These are phyloP conservation scores for Vitis hybrid DNA, from an alignment of 177 flowering plant genomes.

Conservation along the genomic window DNA sequence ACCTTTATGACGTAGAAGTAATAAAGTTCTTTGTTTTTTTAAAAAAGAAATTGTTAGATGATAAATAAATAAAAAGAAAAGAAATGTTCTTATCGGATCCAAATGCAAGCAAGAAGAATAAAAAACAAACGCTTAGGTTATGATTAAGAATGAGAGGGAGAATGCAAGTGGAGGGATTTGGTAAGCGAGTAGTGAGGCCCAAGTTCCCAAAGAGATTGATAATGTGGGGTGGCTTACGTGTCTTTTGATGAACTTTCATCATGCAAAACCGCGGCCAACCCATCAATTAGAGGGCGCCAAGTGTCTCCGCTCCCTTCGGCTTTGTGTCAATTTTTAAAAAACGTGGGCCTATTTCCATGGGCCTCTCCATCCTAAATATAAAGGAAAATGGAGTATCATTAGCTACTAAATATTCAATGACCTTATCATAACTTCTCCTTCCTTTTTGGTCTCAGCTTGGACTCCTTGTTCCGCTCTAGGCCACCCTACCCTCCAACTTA, in stretches of 20 bases:
- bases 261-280: constrained; percentile 34
- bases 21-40: too few species aligned
- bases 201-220: constrained; percentile 81
- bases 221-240: constrained; percentile 22
- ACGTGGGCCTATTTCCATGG: constrained; percentile 34
- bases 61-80: too few species aligned
- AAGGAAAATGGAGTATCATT: constrained; percentile 27
- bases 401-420: constrained; percentile 39
- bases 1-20: too few species aligned
- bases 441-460: constrained; percentile 11
- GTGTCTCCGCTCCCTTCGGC: constrained; percentile 20
- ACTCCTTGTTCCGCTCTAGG: constrained; percentile 23
- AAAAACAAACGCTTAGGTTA: neutral
- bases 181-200: constrained; percentile 43
- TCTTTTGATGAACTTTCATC: constrained; percentile 30
- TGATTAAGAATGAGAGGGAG: neutral
- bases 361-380: constrained; percentile 19
- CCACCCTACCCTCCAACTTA: neutral
- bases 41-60: too few species aligned
- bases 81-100: neutral
- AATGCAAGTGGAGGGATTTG: constrained; percentile 11
- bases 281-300: constrained; percentile 35
- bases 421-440: constrained; percentile 26
- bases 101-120: neutral
- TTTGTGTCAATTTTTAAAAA: constrained; percentile 4